A percentile compares a stretch with the other conserved stretches of the same genome.
Evolutionary conservation across 441 rosid species (phyloP).

Genomic region (Isatis lusitanica): DNA sequence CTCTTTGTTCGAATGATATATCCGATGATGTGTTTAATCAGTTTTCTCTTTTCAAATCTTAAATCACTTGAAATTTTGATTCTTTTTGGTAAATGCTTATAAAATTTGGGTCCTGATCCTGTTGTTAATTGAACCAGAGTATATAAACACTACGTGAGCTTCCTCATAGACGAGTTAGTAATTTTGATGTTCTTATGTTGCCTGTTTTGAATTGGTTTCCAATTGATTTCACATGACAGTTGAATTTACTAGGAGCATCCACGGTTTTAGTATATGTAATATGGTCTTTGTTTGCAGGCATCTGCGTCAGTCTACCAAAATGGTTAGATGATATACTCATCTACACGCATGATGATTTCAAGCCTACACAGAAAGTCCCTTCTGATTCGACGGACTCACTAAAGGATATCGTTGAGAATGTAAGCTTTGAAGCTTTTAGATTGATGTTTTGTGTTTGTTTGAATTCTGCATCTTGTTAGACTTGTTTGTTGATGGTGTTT

Average conservation of each 20-base stretch:
- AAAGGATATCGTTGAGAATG: conserved; percentile 78
- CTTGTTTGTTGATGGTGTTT: not conserved
- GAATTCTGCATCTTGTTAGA: conserved; percentile 9
- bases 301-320: conserved; percentile 41
- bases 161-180: not conserved
- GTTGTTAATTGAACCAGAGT: not conserved
- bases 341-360: conserved; percentile 83
- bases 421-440: conserved; percentile 23
- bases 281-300: conserved; percentile 42
- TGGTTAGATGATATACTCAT: conserved; percentile 49
- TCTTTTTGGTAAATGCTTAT: not conserved
- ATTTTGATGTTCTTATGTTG: not conserved
- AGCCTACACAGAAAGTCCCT: conserved; percentile 54
- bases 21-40: not conserved
- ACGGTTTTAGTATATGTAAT: not conserved
- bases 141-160: not conserved
- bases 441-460: not conserved
- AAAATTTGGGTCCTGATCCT: not conserved
- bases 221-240: too few species aligned
- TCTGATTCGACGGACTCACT: conserved; percentile 52
- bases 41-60: not conserved
- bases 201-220: not conserved
- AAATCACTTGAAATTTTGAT: not conserved
- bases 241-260: not conserved
- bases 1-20: not conserved